These are phyloP conservation scores for Dioscorea cayenensis DNA, from an alignment of 116 monocot species.

Conservation along the genomic window DNA sequence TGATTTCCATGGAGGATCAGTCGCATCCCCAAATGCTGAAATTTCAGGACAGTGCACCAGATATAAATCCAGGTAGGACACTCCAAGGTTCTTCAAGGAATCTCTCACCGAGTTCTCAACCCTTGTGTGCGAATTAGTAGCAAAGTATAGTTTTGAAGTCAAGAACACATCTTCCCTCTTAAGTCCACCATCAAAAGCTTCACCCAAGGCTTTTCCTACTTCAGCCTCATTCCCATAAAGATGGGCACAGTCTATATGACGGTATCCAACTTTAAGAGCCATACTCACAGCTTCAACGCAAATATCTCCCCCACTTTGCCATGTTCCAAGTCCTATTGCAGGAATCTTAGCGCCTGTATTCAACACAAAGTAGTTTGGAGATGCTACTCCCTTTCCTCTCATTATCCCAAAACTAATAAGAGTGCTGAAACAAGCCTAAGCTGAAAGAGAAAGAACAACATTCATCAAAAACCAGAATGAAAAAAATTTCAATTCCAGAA, in stretches of 20 bases:
- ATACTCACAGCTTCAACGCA: constrained; percentile 64
- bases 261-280: constrained; percentile 65
- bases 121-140: constrained; percentile 77
- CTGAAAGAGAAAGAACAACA: neutral
- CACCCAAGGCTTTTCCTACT: constrained; percentile 71
- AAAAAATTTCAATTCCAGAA: neutral
- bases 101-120: constrained; percentile 67
- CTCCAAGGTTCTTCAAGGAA: constrained; percentile 71
- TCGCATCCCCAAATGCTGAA: constrained; percentile 74
- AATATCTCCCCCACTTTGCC: constrained; percentile 75
- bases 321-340: constrained; percentile 81
- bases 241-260: constrained; percentile 87
- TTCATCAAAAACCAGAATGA: neutral
- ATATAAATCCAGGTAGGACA: constrained; percentile 81
- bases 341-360: constrained; percentile 85
- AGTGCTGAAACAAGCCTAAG: neutral
- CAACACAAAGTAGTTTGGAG: constrained; percentile 40
- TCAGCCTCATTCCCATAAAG: constrained; percentile 85
- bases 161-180: constrained; percentile 73
- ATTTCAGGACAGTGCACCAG: constrained; percentile 82
- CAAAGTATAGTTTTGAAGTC: constrained; percentile 77
- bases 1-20: constrained; percentile 72
- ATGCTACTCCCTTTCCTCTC: constrained; percentile 27
- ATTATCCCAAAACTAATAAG: constrained; percentile 21
- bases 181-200: constrained; percentile 52